phyloP scores from a whole-genome alignment of 1,284 basidiomycete genomes.

The Cutaneotrichosporon spelunceum region DNA sequence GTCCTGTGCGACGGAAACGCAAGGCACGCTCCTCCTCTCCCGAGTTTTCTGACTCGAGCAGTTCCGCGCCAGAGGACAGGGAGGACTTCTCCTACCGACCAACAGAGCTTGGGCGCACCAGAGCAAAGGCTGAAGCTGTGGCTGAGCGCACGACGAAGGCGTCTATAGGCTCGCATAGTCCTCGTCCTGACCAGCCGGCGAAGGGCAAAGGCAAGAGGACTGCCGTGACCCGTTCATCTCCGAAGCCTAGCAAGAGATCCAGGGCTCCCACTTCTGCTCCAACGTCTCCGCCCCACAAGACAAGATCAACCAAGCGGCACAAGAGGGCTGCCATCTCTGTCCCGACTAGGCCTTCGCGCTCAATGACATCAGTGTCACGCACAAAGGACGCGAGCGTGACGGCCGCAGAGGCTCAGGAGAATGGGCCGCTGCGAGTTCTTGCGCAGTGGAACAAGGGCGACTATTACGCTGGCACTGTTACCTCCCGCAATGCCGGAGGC shows the following conservation, averaged over 20 bases:
- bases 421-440: constrained; percentile 14
- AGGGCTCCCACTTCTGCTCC: not conserved
- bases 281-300: not conserved
- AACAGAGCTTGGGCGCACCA: constrained; percentile 3
- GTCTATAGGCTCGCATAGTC: not conserved
- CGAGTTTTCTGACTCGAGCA: constrained; percentile 18
- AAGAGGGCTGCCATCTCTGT: not conserved
- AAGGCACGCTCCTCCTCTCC: constrained; percentile 16
- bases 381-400: not conserved
- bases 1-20: constrained; percentile 17
- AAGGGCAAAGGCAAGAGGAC: not conserved
- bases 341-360: not conserved
- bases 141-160: not conserved
- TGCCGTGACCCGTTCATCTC: not conserved
- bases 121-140: constrained; percentile 8
- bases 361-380: not conserved
- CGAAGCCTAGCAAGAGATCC: not conserved
- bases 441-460: constrained; percentile 14
- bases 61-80: constrained; percentile 27
- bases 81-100: constrained; percentile 30
- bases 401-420: not conserved
- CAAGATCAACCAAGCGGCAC: not conserved
- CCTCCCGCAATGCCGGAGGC: constrained; percentile 9
- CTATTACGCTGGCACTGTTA: constrained; percentile 21
- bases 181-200: not conserved